Percentiles rank a stretch among this genome's conserved stretches.
Conservation (phyloP, 1,284 basidiomycete genomes). For the Leccinum subrobustum region DNA sequence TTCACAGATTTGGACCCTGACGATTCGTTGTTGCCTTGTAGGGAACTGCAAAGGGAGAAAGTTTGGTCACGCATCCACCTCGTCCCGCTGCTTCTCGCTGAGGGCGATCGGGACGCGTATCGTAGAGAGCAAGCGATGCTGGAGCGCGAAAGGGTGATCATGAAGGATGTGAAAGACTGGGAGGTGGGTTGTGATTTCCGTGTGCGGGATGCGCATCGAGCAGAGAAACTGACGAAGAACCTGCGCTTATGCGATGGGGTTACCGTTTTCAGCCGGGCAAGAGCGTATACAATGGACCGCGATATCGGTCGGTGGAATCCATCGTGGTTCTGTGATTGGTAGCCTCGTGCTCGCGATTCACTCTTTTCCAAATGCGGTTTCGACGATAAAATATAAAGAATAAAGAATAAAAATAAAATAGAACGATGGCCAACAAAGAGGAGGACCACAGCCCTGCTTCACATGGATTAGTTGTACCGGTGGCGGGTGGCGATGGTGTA, state of each 20-base stretch:
- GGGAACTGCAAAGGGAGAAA: conserved; percentile 92
- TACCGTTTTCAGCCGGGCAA: conserved; percentile 59
- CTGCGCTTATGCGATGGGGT: conserved; percentile 3
- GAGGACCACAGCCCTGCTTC: conserved; percentile 22
- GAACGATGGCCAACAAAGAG: conserved; percentile 12
- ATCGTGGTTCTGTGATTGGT: conserved; percentile 58
- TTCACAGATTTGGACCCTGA: conserved; percentile 40
- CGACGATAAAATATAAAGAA: conserved; percentile 5
- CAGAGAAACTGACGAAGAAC: conserved; percentile 28
- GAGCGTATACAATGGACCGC: conserved; percentile 83
- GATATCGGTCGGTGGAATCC: conserved; percentile 68
- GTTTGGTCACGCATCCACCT: conserved; percentile 96
- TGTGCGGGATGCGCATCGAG: conserved; percentile 21
- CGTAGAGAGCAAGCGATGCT: conserved; percentile 79
- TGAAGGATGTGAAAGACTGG: conserved; percentile 95
- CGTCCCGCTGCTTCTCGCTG: conserved; percentile 88
- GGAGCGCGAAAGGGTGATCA: conserved; percentile 86
- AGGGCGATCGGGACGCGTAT: conserved; percentile 90
- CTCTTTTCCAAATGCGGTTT: conserved; percentile 12
- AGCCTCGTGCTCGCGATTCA: conserved; percentile 15
- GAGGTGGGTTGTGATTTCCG: conserved; percentile 62
- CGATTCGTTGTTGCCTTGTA: conserved; percentile 38
- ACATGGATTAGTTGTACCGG: conserved; percentile 28
- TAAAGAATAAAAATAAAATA: background rate
- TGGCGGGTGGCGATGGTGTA: conserved; percentile 33